These are phyloP conservation scores for Cryptococcus deneoformans DNA, from an alignment of 1,284 basidiomycete genomes.

Conservation along the genomic window DNA sequence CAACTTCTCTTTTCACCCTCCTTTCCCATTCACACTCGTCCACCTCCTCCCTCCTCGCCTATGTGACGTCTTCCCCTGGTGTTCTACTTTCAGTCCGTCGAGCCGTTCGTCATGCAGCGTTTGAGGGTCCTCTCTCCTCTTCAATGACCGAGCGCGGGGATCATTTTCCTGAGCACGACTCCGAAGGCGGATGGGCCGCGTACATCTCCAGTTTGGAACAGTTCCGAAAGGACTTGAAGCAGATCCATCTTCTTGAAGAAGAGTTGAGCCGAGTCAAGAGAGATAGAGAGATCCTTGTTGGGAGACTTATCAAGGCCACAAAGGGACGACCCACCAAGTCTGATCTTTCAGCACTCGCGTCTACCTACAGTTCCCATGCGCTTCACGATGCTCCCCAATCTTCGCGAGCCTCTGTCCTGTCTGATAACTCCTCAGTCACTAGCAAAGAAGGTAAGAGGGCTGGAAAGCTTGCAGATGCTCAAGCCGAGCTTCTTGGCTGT, in stretches of 20 bases:
- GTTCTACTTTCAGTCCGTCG: slow-evolving; percentile 44
- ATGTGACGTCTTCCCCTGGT: slow-evolving; percentile 49
- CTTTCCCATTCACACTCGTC: slow-evolving; percentile 50
- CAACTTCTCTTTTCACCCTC: slow-evolving; percentile 45
- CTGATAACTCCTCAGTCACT: slow-evolving; percentile 26
- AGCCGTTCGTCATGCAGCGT: slow-evolving; percentile 47
- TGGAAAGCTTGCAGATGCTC: slow-evolving; percentile 46
- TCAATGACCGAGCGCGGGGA: slow-evolving; percentile 20
- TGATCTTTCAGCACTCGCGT: slow-evolving; percentile 42
- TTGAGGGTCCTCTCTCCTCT: slow-evolving; percentile 46
- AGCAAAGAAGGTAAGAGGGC: slow-evolving; percentile 43
- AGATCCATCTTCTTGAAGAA: slow-evolving; percentile 49
- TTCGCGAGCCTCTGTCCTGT: slow-evolving; percentile 28
- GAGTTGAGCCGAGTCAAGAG: slow-evolving; percentile 47
- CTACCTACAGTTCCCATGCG: slow-evolving; percentile 19
- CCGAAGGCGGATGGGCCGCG: slow-evolving; percentile 44
- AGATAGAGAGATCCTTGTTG: slow-evolving; percentile 49
- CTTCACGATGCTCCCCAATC: slow-evolving; percentile 9
- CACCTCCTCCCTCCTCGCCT: slow-evolving; percentile 49
- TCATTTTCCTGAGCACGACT: slow-evolving; percentile 5
- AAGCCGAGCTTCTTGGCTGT: slow-evolving; percentile 49
- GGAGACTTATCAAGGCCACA: slow-evolving; percentile 48
- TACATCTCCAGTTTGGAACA: slow-evolving; percentile 44
- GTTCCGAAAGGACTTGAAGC: slow-evolving; percentile 49
- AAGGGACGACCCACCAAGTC: slow-evolving; percentile 45